phyloP scores from a whole-genome alignment of 73 alveolate genomes.

The Tetrahymena thermophila region DNA sequence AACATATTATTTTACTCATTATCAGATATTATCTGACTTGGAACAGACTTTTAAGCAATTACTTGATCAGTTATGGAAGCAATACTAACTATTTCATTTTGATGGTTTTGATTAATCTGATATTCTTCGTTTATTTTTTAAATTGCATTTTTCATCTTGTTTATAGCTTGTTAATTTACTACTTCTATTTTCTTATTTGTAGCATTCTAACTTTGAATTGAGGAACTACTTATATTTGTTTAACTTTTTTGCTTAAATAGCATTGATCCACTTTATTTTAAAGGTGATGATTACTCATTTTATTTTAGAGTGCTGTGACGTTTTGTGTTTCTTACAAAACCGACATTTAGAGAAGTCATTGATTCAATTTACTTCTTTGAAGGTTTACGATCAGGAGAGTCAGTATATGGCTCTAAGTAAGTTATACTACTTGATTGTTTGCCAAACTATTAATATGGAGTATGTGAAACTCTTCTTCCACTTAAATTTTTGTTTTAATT shows the following conservation, averaged over 20 bases:
- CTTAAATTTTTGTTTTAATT: background rate
- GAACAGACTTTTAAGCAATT: background rate
- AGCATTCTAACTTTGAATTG: background rate
- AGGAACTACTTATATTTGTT: background rate
- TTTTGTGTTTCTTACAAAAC: background rate
- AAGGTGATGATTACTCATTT: background rate
- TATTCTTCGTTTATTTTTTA: background rate
- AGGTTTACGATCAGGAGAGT: background rate
- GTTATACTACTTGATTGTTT: background rate
- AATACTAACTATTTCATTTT: background rate
- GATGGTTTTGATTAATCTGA: background rate
- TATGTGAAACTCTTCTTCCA: background rate
- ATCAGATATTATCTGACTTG: background rate
- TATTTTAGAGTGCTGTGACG: background rate
- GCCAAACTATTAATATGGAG: background rate
- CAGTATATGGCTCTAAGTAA: background rate
- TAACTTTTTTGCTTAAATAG: background rate
- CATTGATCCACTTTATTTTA: background rate
- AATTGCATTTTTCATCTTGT: background rate
- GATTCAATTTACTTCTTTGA: background rate
- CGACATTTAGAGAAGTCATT: background rate
- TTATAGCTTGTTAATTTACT: background rate
- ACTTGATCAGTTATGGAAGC: background rate
- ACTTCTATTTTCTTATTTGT: background rate
- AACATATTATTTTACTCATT: background rate